Conservation (phyloP, 2,329 filamentous ascomycete species). For the Hymenoscyphus albidus region DNA sequence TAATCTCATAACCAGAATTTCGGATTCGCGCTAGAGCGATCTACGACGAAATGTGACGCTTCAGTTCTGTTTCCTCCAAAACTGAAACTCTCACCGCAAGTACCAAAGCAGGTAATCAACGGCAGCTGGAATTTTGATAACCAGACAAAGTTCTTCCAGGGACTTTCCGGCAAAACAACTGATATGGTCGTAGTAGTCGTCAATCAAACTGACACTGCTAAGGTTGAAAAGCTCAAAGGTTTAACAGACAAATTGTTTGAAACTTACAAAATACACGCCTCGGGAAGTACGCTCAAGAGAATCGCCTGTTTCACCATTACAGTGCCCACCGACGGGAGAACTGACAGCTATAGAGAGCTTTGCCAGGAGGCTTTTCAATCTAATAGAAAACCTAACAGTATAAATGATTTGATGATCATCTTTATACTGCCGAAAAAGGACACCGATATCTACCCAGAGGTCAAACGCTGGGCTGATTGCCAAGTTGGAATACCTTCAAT, state of each 20-base stretch:
- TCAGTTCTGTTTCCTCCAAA: not conserved
- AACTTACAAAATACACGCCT: not conserved
- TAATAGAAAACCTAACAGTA: not conserved
- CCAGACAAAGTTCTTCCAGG: not conserved
- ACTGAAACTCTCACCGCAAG: not conserved
- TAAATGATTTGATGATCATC: not conserved
- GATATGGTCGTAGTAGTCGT: not conserved
- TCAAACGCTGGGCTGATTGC: constrained; percentile 17
- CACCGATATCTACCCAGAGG: not conserved
- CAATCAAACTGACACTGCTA: not conserved
- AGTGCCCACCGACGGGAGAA: not conserved
- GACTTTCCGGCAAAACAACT: not conserved
- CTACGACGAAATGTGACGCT: not conserved
- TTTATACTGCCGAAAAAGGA: not conserved
- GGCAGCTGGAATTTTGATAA: not conserved
- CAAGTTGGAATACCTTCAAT: constrained; percentile 3
- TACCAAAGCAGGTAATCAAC: not conserved
- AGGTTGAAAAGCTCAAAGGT: not conserved
- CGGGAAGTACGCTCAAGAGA: not conserved
- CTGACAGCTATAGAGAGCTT: not conserved
- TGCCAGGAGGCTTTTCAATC: not conserved
- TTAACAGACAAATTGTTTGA: not conserved
- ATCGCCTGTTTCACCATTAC: not conserved
- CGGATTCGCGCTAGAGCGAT: not conserved
- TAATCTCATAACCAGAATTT: not conserved